Evolutionary conservation across 129 eudicot genomes (phyloP).

Genomic region (Dittrichia graveolens): DNA sequence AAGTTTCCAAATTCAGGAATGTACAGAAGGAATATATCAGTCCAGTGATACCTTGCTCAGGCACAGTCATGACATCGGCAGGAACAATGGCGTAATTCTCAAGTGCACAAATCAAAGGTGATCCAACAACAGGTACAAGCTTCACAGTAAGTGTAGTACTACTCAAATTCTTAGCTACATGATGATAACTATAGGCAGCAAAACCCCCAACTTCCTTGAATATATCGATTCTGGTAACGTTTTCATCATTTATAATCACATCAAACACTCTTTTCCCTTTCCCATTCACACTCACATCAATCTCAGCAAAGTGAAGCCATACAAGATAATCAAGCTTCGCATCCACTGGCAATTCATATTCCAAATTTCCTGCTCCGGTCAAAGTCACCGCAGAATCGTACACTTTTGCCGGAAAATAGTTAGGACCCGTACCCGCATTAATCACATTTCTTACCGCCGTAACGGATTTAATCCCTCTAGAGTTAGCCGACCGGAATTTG

Average conservation of each 20-base stretch:
- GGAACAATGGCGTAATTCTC: slow-evolving; percentile 96
- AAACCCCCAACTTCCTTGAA: slow-evolving; percentile 81
- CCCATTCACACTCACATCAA: slow-evolving; percentile 66
- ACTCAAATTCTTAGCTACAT: slow-evolving; percentile 77
- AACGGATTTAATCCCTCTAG: slow-evolving; percentile 38
- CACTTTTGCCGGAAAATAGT: slow-evolving; percentile 76
- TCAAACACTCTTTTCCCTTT: slow-evolving; percentile 90
- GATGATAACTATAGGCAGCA: slow-evolving; percentile 70
- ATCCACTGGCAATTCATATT: slow-evolving; percentile 79
- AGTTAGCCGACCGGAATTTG: slow-evolving; percentile 39
- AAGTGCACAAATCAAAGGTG: slow-evolving; percentile 77
- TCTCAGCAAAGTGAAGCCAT: slow-evolving; percentile 96
- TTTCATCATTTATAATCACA: slow-evolving; percentile 66
- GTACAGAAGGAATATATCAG: neutral
- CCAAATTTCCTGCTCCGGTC: slow-evolving; percentile 48
- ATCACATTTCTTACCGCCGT: slow-evolving; percentile 50
- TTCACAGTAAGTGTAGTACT: slow-evolving; percentile 57
- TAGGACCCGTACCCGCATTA: slow-evolving; percentile 50
- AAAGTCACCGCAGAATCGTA: slow-evolving; percentile 62
- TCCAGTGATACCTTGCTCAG: slow-evolving; percentile 72
- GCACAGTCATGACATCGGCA: slow-evolving; percentile 73
- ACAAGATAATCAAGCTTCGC: slow-evolving; percentile 87
- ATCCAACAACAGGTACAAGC: slow-evolving; percentile 71
- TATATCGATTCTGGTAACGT: slow-evolving; percentile 76
- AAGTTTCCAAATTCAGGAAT: neutral